phyloP scores from a whole-genome alignment of 225 moss, liverwort and hornwort species.

The Physcomitrium patens region DNA sequence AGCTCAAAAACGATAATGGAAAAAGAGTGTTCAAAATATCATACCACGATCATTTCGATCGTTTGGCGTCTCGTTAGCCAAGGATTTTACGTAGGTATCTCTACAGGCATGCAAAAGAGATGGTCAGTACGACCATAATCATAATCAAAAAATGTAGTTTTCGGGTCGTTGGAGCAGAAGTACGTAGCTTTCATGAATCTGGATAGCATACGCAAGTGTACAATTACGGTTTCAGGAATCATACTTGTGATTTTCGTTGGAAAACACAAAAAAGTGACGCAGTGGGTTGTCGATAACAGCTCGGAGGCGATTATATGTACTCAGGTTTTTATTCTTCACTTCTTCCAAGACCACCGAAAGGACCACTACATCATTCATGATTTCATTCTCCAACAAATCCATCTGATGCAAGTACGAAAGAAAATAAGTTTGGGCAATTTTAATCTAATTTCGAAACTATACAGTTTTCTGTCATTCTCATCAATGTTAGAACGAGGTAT shows the following conservation, averaged over 20 bases:
- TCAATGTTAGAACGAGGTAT: not conserved
- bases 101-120: slow-evolving; percentile 40
- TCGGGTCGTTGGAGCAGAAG: not conserved
- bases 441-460: not conserved
- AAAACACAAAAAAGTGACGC: slow-evolving; percentile 88
- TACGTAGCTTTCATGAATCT: not conserved
- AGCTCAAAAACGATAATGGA: slow-evolving; percentile 11
- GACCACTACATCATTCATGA: slow-evolving; percentile 82
- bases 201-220: not conserved
- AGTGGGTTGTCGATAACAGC: slow-evolving; percentile 78
- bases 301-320: slow-evolving; percentile 89
- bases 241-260: slow-evolving; percentile 94
- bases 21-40: not conserved
- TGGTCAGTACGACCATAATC: slow-evolving; percentile 11
- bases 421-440: not conserved
- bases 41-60: slow-evolving; percentile 97
- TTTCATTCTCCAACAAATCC: slow-evolving; percentile 90
- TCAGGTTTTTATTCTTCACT: slow-evolving; percentile 88
- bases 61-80: slow-evolving; percentile 84
- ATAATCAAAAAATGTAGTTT: not conserved
- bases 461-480: not conserved
- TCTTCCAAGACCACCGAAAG: slow-evolving; percentile 93
- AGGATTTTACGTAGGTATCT: slow-evolving; percentile 84
- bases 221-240: slow-evolving; percentile 9
- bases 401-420: slow-evolving; percentile 53